Evolutionary conservation across 2,329 filamentous ascomycete genomes (phyloP), one percentile per base, ranked within the genome.

Genomic region (Trichoderma sp.): DNA sequence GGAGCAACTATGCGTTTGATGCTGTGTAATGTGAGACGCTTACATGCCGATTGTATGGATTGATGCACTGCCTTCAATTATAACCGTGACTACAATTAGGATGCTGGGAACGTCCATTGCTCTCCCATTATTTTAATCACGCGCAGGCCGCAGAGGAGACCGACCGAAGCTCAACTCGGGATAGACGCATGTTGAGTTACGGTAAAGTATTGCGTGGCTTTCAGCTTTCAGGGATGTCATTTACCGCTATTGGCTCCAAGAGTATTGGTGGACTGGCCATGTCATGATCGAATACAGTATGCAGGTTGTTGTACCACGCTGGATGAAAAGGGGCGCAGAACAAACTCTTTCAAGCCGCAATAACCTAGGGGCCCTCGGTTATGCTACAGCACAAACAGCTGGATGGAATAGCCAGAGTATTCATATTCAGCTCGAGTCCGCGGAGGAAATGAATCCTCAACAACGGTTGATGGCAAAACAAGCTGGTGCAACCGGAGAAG

Each of bases 401-500:
- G 15, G 12, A 17, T 1, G 15, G 19, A 2, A 6, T 19, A 9
- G 5, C 3, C 5, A 22, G 25, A 13, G 17, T 22, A 32, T 8
- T 9, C 10, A 22, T 10, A 4, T 25, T 13, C 10, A 64, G 6
- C 3, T 25, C 12, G 22, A 53, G 32, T 17, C 34, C 7, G 27
- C 7, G 10, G 32, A 42, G 5, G n/a, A 42, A 8, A 19, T 29
- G 25, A 64, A 4, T 15, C 10, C 25, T 54, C 34, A 54, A 10
- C 6, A 42, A 10, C 6, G 34, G n/a, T 54, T 54, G 32, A 32
- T 42, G 3, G 10, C 13, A 39, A 17, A 54, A 25, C 13, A 15
- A 15, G 7, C 25, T 32, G n/a, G 60, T 64, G 60, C 29, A 32
- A 64, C 60, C 60, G 60, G 60, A 64, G 19, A 64, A 64, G 60